Conservation (phyloP, 495 filamentous ascomycete genomes). For the Bacidia gigantensis region DNA sequence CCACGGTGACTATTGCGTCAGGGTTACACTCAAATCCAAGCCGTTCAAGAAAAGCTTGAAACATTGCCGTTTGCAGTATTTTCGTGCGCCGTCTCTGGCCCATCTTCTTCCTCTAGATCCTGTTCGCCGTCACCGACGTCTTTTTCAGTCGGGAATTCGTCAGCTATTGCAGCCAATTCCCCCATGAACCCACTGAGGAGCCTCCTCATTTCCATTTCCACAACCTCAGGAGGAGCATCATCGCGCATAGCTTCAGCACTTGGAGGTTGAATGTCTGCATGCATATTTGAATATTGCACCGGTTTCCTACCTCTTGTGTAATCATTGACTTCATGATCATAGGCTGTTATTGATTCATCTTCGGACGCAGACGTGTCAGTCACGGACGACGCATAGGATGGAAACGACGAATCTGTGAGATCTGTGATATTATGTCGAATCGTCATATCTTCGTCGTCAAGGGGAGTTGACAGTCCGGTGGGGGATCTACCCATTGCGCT, state of each 20-base stretch:
- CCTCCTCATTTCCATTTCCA: background rate
- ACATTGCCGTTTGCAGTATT: background rate
- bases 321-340: background rate
- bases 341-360: background rate
- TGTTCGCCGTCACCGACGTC: background rate
- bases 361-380: background rate
- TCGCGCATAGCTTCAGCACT: constrained; percentile 1
- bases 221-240: background rate
- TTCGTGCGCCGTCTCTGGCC: background rate
- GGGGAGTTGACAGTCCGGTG: background rate
- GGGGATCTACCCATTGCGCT: constrained; percentile 1
- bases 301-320: background rate
- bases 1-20: no score
- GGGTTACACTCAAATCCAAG: no score
- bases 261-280: constrained; percentile 1
- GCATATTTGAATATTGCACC: background rate
- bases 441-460: background rate
- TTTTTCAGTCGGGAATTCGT: constrained; percentile 1
- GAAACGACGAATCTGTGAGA: background rate
- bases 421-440: constrained; percentile 1
- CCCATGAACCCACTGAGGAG: constrained; percentile 3
- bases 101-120: background rate
- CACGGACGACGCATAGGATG: background rate
- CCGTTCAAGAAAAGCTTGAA: no score
- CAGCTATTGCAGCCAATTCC: background rate